Base-by-base conservation (phyloP, 2,329 filamentous ascomycete genomes). In the Sclerotinia sclerotiorum region DNA sequence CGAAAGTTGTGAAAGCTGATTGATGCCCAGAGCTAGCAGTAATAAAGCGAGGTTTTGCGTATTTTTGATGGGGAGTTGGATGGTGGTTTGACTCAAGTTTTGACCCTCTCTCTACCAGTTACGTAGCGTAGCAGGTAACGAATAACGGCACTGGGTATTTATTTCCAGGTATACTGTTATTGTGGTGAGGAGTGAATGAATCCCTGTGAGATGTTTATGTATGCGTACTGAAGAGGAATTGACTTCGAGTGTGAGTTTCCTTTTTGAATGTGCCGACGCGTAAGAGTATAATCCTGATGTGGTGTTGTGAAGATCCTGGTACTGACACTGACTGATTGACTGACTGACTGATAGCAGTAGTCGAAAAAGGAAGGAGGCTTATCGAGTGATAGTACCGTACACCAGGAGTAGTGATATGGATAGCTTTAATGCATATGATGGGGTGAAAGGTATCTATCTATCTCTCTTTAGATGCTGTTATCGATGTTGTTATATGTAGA, bases 1-100 rank as follows among this genome's bases (percentile, higher is more conserved):
- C 11, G 6, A 8, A 29, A 35, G 35, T 10, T n/a, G 42, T 21
- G 17, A 32, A 19, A 29, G 51, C 10, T 10, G 35, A 32, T 32
- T 17, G 19, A 11, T 54, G 51, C 8, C 19, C 24, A 54, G 52
- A 52, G 24, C 11, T 32, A 21, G 27, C 8, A 55, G 52, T 21
- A 55, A 35, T 35, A n/a, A 55, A 11, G 15, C 27, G 52, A 32
- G 27, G 52, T 39, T 39, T 17, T 55, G 52, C 27, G 52, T 55
- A 21, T 29, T 54, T 27, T 21, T 55, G 17, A 48, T 35, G 58
- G 7, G 29, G 27, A n/a, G 13, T 17, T 21, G 32, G 19, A 57
- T 57, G 27, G 24, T 49, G 58, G 27, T 48, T 61, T 49, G 58
- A 42, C 27, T 61, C 58, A 44, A 61, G 58, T 61, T 61, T 61